Evolutionary conservation across 2,329 filamentous ascomycete genomes (phyloP).

Genomic region (Westerdykella aurantiaca): DNA sequence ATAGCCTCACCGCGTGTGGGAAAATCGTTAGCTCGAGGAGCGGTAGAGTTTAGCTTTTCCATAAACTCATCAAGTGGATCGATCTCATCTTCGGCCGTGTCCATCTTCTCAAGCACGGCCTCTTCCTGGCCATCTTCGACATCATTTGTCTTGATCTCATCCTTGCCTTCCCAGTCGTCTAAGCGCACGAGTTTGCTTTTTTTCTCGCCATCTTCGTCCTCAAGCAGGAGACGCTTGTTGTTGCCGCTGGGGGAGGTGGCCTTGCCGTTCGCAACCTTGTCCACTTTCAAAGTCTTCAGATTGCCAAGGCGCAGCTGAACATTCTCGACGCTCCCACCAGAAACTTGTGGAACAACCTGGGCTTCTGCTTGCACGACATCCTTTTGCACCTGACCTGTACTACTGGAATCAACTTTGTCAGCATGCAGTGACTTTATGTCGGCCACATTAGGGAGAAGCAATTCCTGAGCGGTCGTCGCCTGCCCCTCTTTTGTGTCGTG

Average conservation of each 20-base stretch:
- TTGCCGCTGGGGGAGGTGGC: neutral
- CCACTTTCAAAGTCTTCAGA: neutral
- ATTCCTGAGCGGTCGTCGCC: no score
- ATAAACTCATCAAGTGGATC: slow-evolving; percentile 98
- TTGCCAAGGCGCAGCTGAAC: neutral
- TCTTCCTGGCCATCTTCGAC: slow-evolving; percentile 25
- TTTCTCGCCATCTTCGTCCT: slow-evolving; percentile 16
- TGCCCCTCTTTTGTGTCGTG: no score
- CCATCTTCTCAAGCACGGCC: slow-evolving; percentile 41
- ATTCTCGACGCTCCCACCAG: slow-evolving; percentile 27
- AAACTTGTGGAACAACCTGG: slow-evolving; percentile 12
- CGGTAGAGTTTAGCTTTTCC: slow-evolving; percentile 52
- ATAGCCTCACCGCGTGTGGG: slow-evolving; percentile 64
- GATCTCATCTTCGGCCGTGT: slow-evolving; percentile 63
- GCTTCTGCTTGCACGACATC: no score
- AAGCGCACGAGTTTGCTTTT: slow-evolving; percentile 13
- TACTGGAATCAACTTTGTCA: no score
- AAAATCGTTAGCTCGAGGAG: slow-evolving; percentile 7
- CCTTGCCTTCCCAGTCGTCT: slow-evolving; percentile 8
- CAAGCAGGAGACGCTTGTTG: neutral
- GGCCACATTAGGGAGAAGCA: no score
- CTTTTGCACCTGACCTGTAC: no score
- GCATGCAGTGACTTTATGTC: no score
- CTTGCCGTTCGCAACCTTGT: neutral
- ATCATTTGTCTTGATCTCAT: slow-evolving; percentile 8